Conservation (phyloP, 805 yeast species). For the Metahyphopichia silvanorum region DNA sequence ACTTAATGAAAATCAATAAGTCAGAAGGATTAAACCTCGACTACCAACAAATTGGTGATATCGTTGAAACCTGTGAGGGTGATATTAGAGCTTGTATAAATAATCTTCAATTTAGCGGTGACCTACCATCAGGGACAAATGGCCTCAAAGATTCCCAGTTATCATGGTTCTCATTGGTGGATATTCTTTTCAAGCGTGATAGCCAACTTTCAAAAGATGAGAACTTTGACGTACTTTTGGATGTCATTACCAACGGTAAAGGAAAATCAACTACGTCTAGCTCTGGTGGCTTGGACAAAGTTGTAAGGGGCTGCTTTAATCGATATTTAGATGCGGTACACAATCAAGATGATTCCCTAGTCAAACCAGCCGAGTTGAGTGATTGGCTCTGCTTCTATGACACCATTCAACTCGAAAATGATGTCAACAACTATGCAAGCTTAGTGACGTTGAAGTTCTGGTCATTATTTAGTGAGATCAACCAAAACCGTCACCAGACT, state of each 20-base stretch:
- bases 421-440: constrained; percentile 50
- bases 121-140: constrained; percentile 9
- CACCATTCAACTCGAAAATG: constrained; percentile 34
- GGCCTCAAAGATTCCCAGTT: constrained; percentile 65
- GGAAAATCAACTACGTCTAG: constrained; percentile 34
- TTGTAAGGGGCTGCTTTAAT: constrained; percentile 70
- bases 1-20: constrained; percentile 46
- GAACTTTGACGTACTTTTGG: constrained; percentile 47
- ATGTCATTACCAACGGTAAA: constrained; percentile 39
- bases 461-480: constrained; percentile 61
- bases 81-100: constrained; percentile 87
- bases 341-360: constrained; percentile 56
- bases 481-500: constrained; percentile 19
- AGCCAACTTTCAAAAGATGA: constrained; percentile 43
- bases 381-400: constrained; percentile 83
- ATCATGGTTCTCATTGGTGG: constrained; percentile 67
- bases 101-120: constrained; percentile 63
- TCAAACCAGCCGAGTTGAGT: constrained; percentile 56
- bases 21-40: constrained; percentile 51
- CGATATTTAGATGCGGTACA: constrained; percentile 58
- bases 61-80: constrained; percentile 70
- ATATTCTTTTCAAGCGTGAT: constrained; percentile 55
- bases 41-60: constrained; percentile 53
- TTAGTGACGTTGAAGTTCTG: constrained; percentile 60
- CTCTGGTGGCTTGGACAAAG: constrained; percentile 53